Conservation (phyloP, 805 yeast genomes). For the Myxozyma vanderwaltii region DNA sequence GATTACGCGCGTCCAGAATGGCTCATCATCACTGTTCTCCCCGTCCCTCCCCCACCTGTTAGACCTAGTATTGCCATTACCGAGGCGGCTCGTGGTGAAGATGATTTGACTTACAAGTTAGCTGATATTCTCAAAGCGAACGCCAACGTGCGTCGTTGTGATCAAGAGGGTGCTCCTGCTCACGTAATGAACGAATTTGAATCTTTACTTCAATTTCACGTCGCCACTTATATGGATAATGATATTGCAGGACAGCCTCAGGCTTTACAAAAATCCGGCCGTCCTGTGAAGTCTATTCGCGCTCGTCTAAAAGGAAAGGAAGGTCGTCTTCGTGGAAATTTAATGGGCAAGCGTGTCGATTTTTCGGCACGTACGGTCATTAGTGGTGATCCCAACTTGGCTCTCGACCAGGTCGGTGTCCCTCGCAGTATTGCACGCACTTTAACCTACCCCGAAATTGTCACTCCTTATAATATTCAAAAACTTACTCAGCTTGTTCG, state of each 20-base stretch:
- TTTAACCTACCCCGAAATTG: slow-evolving; percentile 93
- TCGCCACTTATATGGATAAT: slow-evolving; percentile 99
- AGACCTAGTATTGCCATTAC: slow-evolving; percentile 98
- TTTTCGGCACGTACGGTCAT: slow-evolving; percentile 99
- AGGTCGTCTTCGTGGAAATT: slow-evolving; percentile 96
- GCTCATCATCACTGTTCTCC: slow-evolving; percentile 95
- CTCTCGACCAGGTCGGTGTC: slow-evolving; percentile 98
- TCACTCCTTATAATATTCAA: slow-evolving; percentile 96
- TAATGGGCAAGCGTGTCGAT: slow-evolving; percentile 99
- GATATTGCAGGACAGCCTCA: slow-evolving; percentile 99
- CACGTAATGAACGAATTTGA: slow-evolving; percentile 97
- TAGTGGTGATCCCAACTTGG: slow-evolving; percentile 98
- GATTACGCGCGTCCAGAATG: slow-evolving; percentile 99
- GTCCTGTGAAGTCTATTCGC: slow-evolving; percentile 97
- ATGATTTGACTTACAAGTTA: slow-evolving; percentile 94
- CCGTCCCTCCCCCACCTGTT: slow-evolving; percentile 99
- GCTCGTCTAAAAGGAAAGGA: slow-evolving; percentile 99
- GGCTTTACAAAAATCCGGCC: slow-evolving; percentile 96
- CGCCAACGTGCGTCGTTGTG: slow-evolving; percentile 93
- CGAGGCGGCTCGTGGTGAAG: slow-evolving; percentile 98
- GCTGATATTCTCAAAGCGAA: slow-evolving; percentile 97
- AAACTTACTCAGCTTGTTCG: slow-evolving; percentile 88
- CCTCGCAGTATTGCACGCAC: slow-evolving; percentile 96
- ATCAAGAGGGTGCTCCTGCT: slow-evolving; percentile 98
- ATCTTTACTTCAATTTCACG: slow-evolving; percentile 92